Evolutionary conservation across 1,139 yeast genomes (phyloP), one percentile per base, ranked within the genome.

Genomic region (Geotrichum carabidarum): DNA sequence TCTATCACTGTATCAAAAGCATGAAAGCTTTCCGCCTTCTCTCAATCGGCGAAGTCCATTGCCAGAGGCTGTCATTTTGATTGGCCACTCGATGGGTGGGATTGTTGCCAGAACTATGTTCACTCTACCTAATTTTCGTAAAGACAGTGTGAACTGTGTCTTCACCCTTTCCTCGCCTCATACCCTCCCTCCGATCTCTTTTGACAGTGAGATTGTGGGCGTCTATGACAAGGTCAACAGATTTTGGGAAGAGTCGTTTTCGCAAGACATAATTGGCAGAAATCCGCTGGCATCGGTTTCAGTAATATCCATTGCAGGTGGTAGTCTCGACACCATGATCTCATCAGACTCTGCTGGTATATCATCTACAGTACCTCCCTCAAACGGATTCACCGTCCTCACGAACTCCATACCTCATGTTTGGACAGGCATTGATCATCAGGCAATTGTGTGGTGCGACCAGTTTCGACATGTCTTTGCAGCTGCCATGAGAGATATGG

Each of bases 61-160:
- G 9, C 89, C 90, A 0, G 70, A 68, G 35, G 83, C 94, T 0
- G 88, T 87, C 2, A 76, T 86, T 0, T 66, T 87, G 0, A 63
- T 87, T 2, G 95, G 85, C 1, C 95, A 87, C 69, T 86, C 94
- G 1, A 87, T 87, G 95, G 95, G 95, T 37, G 96, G 96, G 1
- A 79, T 88, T 11, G 95, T 88, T 0, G 82, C 94, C 4, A 73
- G 95, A 57, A 82, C 84, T 1, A 81, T 87, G 83, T 73, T 85
- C n/a, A 80, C 89, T 0, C 70, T 87, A 51, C 84, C 86, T 0
- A 86, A 85, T 63, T 86, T 85, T 64, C 60, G 72, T 1, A 78
- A 76, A 8, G 78, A 75, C n/a, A 82, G 94, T 0, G 79, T 88
- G 8, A 85, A 84, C 62, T 82, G 95, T 0, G 82, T 87, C 11